These are phyloP conservation scores for Quercus bicolor DNA, from an alignment of 306 rosid species.

Conservation along the genomic window DNA sequence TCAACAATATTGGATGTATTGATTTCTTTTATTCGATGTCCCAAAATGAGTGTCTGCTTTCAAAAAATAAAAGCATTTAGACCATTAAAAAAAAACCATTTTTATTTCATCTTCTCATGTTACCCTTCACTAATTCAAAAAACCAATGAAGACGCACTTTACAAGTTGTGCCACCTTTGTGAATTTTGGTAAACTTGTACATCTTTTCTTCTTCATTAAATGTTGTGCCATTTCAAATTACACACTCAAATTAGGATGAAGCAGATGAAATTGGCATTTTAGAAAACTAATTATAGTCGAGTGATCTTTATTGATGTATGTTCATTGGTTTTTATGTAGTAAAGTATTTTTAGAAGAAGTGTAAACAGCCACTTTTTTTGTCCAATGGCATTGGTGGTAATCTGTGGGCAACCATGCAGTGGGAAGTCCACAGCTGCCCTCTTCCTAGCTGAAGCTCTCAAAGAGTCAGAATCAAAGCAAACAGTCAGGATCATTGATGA, in stretches of 20 bases:
- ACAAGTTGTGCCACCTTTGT: too few relatives aligned
- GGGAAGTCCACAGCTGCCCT: slow-evolving; percentile 23
- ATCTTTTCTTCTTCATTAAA: neutral
- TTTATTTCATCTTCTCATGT: neutral
- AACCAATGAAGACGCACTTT: neutral
- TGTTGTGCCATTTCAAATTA: neutral
- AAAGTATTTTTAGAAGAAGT: neutral
- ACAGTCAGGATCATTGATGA: slow-evolving; percentile 69
- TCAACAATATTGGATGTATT: neutral
- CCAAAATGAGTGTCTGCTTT: neutral
- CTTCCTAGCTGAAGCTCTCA: slow-evolving; percentile 1
- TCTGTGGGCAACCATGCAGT: slow-evolving; percentile 94
- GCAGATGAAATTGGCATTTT: neutral
- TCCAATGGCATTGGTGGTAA: slow-evolving; percentile 85
- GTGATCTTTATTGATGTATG: neutral
- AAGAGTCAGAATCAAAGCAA: slow-evolving; percentile 36
- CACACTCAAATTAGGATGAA: neutral
- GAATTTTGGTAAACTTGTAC: neutral
- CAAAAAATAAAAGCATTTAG: neutral
- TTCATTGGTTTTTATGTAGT: neutral
- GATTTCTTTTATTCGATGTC: neutral
- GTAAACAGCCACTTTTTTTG: neutral
- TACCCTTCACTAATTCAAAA: neutral
- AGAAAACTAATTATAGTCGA: neutral
- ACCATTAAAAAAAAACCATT: too few relatives aligned